Base-by-base conservation (phyloP, 176 grass and related monocot species). In the Paspalum notatum region DNA sequence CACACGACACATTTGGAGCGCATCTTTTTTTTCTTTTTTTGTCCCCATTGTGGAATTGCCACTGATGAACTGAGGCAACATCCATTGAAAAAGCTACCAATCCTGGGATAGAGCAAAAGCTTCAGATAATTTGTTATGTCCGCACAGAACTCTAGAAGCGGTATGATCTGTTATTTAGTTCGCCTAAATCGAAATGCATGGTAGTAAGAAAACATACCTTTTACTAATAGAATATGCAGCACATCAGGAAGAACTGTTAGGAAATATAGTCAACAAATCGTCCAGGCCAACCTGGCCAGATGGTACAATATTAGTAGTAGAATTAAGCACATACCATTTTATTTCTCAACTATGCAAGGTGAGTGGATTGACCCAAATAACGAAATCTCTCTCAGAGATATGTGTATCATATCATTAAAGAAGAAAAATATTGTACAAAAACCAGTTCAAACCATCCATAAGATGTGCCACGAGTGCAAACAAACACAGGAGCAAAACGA, bases 221-320 rank as follows among this genome's bases (percentile, higher is more conserved):
- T 13, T 7, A 44, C 7, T 46, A 21, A 76, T 21, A 62, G 11
- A 14, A 43, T 6, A 21, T 24, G 14, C 7, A 61, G 7, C 5
- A 52, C 62, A 46, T 82, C 17, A 82, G 39, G 12, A 44, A 69
- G 64, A 87, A 55, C 42, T 63, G 45, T 3, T 62, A 0, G 46
- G 26, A 70, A 82, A 87, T 62, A 87, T 62, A 25, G 38, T 71
- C 55, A 82, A 22, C 18, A 87, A 5, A 71, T 87, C 64, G 26
- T 18, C 54, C 6, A 76, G 72, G 63, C 18, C 71, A 70, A 87
- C 16, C 85, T 87, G 78, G 13, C 38, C 9, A 75, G 8, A 82
- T 8, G 21, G 1, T 12, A 82, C 50, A 67, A 63, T n/a, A 41
- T 86, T 20, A 80, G 25, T 59, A n/a, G n/a, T 32, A 32, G 32